Evolutionary conservation across 2,329 filamentous ascomycete species (phyloP).

Genomic region (Sporothrix pallida): DNA sequence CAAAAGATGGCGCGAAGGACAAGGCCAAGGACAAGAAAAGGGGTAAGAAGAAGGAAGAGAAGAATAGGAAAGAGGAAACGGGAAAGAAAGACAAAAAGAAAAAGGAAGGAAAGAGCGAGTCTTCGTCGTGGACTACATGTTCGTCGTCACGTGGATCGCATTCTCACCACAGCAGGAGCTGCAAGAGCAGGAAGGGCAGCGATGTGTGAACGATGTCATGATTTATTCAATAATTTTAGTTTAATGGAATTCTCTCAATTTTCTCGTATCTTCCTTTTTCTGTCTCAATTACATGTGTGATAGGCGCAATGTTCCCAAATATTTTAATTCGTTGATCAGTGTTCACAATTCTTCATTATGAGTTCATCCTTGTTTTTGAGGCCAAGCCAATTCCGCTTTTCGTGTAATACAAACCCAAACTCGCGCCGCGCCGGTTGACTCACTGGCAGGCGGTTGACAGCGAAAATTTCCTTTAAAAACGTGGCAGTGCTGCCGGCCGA

Average conservation of each 20-base stretch:
- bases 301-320: background rate
- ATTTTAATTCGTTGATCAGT: background rate
- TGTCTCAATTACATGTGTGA: background rate
- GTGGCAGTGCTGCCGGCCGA: conserved; percentile 24
- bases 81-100: background rate
- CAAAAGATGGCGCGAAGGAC: background rate
- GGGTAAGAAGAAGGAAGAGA: background rate
- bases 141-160: conserved; percentile 18
- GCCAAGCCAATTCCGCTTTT: background rate
- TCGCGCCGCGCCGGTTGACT: conserved; percentile 31
- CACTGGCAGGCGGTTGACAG: conserved; percentile 19
- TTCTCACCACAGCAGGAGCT: background rate
- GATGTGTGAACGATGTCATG: background rate
- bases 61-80: background rate
- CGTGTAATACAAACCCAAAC: too few relatives aligned
- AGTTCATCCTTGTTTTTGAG: background rate
- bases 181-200: background rate
- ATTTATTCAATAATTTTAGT: background rate
- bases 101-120: conserved; percentile 13
- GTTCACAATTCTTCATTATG: background rate
- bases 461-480: conserved; percentile 13
- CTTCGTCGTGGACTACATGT: conserved; percentile 16
- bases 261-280: too few relatives aligned
- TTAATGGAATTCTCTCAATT: too few relatives aligned
- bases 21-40: background rate